Evolutionary conservation across 192 early-diverging fungal species (phyloP), one percentile per base, ranked within the genome.

Genomic region (Dimargaris xerosporica): DNA sequence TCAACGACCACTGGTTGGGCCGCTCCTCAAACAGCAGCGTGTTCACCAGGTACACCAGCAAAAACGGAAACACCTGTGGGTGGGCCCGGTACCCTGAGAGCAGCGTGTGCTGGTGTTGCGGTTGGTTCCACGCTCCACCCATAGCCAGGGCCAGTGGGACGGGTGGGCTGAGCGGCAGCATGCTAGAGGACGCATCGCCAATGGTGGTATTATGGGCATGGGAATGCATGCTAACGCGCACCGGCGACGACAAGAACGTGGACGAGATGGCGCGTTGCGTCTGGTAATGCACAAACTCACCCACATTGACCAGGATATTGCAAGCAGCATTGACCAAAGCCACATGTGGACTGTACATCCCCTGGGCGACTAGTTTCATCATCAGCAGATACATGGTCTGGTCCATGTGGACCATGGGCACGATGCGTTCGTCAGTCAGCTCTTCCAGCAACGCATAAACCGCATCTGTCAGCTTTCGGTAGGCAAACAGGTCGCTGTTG

Each of bases 1-100:
- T 86, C 30, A 93, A 72, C 39, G 82, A 81, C 90, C 91, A 93
- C 65, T 89, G 81, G 64, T 88, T 91, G 31, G 78, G 75, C 7
- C 79, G 69, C 61, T 91, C 88, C 62, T 93, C 91, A 65, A 93
- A 87, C 28, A 91, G 65, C 19, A 91, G 74, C 19, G 82, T 78
- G 46, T 88, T 84, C 64, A 94, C 81, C 52, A 90, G 66, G 0
- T 80, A 73, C 28, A 70, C 56, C 56, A 91, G 75, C 62, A 90
- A 62, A 30, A 78, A 85, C 46, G 76, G 74, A 41, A 86, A 64
- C 11, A 90, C 69, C 23, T 87, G 80, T 11, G 80, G 73, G 46
- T 85, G 73, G 44, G 66, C 64, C 34, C 85, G 53, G 47, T 75
- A 82, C 26, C 68, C 64, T 0, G 85, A 65, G 12, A 87, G 53